A percentile compares a stretch with the other conserved stretches of the same genome.
These are phyloP conservation scores for Hygrophoropsis aurantiaca DNA, from an alignment of 768 basidiomycete species.

Conservation along the genomic window DNA sequence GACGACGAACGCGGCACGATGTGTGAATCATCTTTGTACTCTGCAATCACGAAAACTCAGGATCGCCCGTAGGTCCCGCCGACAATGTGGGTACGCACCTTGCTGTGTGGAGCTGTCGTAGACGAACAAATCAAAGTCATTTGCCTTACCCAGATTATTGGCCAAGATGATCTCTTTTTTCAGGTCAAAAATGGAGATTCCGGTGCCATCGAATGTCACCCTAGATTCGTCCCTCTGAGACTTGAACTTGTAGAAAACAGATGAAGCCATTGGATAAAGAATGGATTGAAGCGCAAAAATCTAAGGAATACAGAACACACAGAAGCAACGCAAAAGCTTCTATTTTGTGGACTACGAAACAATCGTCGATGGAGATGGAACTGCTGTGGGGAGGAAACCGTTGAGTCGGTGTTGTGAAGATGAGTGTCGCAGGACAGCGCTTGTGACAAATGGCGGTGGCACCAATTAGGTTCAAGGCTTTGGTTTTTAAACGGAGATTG, in stretches of 20 bases:
- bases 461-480: background rate
- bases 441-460: conserved; percentile 8
- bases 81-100: conserved; percentile 50
- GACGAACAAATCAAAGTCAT: conserved; percentile 92
- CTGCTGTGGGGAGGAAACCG: too few relatives aligned
- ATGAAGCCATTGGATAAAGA: conserved; percentile 67
- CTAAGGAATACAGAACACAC: conserved; percentile 16
- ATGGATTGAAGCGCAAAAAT: conserved; percentile 14
- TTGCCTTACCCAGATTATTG: conserved; percentile 94
- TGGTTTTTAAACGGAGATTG: conserved; percentile 20
- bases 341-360: conserved; percentile 19
- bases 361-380: conserved; percentile 4
- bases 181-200: conserved; percentile 98
- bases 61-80: background rate
- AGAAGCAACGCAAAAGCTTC: conserved; percentile 14
- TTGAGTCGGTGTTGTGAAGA: conserved; percentile 16
- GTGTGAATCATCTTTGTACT: conserved; percentile 88
- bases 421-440: background rate
- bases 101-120: conserved; percentile 85
- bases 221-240: conserved; percentile 93
- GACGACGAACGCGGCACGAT: conserved; percentile 95
- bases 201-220: conserved; percentile 97
- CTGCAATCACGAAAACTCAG: conserved; percentile 39
- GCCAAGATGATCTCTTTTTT: conserved; percentile 98
- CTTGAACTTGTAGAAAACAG: conserved; percentile 98